Evolutionary conservation across 2,329 filamentous ascomycete genomes (phyloP).

Genomic region (Clarireedia monteithiana): DNA sequence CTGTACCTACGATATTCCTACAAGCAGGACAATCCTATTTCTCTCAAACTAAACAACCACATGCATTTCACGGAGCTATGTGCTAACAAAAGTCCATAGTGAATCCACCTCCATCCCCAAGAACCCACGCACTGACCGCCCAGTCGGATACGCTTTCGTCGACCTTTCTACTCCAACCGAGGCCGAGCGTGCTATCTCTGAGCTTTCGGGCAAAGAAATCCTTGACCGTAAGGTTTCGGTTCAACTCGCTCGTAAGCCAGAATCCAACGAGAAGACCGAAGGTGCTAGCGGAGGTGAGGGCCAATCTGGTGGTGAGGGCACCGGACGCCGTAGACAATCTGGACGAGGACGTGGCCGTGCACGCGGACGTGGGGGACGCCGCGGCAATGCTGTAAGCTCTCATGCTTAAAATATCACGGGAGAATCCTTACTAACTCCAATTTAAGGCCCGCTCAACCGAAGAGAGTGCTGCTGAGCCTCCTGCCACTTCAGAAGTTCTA

Average conservation of each 20-base stretch:
- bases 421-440: conserved; percentile 13
- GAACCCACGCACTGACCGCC: conserved; percentile 97
- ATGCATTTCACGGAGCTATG: background rate
- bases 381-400: conserved; percentile 50
- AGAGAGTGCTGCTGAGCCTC: conserved; percentile 40
- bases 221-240: conserved; percentile 98
- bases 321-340: conserved; percentile 51
- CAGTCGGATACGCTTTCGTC: conserved; percentile 98
- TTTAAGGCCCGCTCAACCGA: conserved; percentile 22
- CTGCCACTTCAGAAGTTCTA: conserved; percentile 44
- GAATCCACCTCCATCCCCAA: conserved; percentile 98
- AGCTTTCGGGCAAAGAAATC: conserved; percentile 96
- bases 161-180: conserved; percentile 91
- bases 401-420: conserved; percentile 11
- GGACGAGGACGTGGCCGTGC: conserved; percentile 61
- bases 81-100: conserved; percentile 40
- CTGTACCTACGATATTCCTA: too few relatives aligned
- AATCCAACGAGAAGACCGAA: conserved; percentile 72
- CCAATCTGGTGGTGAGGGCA: conserved; percentile 53
- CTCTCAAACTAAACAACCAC: background rate
- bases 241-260: conserved; percentile 95
- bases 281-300: conserved; percentile 67
- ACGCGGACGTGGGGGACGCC: conserved; percentile 59
- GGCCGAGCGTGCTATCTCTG: conserved; percentile 88
- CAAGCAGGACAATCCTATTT: background rate